phyloP scores from a whole-genome alignment of 1,284 basidiomycete species.

The Austropuccinia psidii region DNA sequence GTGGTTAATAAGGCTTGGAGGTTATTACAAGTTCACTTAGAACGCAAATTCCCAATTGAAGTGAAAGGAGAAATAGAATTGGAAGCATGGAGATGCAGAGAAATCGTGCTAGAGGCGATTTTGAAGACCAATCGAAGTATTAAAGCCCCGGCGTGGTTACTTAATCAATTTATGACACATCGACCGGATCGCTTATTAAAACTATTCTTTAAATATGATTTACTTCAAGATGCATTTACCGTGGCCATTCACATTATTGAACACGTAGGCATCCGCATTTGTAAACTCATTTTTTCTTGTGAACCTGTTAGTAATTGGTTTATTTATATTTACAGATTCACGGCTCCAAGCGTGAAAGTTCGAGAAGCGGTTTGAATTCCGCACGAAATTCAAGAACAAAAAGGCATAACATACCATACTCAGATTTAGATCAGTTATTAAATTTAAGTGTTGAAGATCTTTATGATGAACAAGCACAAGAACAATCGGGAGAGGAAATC shows the following conservation, averaged over 20 bases:
- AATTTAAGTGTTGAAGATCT: not conserved
- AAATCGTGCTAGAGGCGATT: constrained; percentile 63
- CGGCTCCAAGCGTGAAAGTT: too few relatives aligned
- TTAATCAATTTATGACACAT: constrained; percentile 57
- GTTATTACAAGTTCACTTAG: constrained; percentile 15
- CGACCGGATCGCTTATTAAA: constrained; percentile 72
- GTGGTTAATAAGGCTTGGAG: constrained; percentile 13
- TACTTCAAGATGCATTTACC: constrained; percentile 67
- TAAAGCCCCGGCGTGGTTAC: constrained; percentile 71
- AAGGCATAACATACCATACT: not conserved
- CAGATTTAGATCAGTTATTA: constrained; percentile 6
- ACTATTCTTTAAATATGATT: constrained; percentile 64
- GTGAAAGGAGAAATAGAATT: not conserved
- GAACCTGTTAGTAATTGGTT: too few relatives aligned
- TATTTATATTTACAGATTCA: too few relatives aligned
- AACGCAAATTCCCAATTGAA: not conserved
- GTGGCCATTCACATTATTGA: constrained; percentile 62
- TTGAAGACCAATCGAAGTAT: constrained; percentile 57
- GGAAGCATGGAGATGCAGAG: not conserved
- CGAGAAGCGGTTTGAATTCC: too few relatives aligned
- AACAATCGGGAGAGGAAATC: too few relatives aligned
- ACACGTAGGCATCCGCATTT: constrained; percentile 54
- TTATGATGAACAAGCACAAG: too few relatives aligned
- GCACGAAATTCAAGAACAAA: not conserved
- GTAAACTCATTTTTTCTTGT: too few relatives aligned